A percentile compares a stretch with the other conserved stretches of the same genome.
Conservation (phyloP, 139 green algal species). For the Chlorella sp. region DNA sequence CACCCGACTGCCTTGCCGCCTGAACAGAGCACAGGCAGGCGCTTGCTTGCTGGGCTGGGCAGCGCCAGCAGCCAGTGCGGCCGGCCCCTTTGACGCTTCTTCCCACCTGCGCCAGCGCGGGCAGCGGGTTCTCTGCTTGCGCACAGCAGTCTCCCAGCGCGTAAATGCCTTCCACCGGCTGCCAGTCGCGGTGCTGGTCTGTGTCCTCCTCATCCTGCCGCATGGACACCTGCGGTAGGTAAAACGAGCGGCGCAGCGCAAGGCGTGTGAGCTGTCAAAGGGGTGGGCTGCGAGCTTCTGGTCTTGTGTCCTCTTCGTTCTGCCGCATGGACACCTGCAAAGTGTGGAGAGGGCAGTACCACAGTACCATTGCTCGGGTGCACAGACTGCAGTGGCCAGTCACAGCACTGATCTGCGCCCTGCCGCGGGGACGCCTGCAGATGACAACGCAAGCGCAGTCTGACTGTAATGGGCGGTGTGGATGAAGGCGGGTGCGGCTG, state of each 20-base stretch:
- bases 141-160: slow-evolving; percentile 89
- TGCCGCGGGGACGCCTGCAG: too few relatives aligned
- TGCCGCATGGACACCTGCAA: slow-evolving; percentile 7
- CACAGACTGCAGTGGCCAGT: too few relatives aligned
- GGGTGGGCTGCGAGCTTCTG: too few relatives aligned
- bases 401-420: too few relatives aligned
- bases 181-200: neutral
- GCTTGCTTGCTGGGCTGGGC: neutral
- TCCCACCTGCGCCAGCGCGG: slow-evolving; percentile 85
- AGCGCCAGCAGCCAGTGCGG: neutral
- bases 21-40: neutral
- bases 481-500: too few relatives aligned
- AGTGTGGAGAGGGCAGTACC: too few relatives aligned
- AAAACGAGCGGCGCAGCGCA: neutral
- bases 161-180: slow-evolving; percentile 61
- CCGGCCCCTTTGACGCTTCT: neutral
- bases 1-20: neutral
- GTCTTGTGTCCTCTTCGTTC: slow-evolving; percentile 14
- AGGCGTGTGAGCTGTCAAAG: neutral
- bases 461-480: too few relatives aligned
- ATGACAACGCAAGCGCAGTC: too few relatives aligned
- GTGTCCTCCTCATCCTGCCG: slow-evolving; percentile 30
- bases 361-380: too few relatives aligned
- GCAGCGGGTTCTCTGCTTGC: slow-evolving; percentile 79
- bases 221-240: slow-evolving; percentile 31